Percentiles rank a stretch among this genome's conserved stretches.
Conservation (phyloP, 2,329 filamentous ascomycete genomes). For the Trichoderma pleuroti region DNA sequence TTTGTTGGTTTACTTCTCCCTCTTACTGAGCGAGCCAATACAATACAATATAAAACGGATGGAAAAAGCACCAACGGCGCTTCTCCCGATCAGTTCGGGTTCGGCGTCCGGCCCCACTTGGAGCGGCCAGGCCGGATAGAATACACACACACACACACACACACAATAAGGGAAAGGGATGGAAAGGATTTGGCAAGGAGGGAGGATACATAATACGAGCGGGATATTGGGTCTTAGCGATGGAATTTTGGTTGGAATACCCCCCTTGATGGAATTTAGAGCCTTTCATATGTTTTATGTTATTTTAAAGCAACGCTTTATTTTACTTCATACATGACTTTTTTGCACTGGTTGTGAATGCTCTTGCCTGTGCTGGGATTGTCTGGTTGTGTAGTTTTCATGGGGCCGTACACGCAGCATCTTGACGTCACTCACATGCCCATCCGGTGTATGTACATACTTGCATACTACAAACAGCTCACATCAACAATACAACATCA, state of each 20-base stretch:
- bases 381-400: not conserved
- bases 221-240: not conserved
- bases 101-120: slow-evolving; percentile 11
- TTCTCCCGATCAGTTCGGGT: not conserved
- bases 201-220: not conserved
- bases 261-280: not conserved
- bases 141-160: not conserved
- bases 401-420: not conserved
- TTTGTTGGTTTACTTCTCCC: not conserved
- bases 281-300: not conserved
- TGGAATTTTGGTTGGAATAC: not conserved
- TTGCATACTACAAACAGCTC: not conserved
- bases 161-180: not conserved
- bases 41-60: not conserved
- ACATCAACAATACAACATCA: not conserved
- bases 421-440: not conserved
- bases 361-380: not conserved
- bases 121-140: not conserved
- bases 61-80: not conserved
- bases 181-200: not conserved
- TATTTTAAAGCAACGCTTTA: not conserved
- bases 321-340: not conserved
- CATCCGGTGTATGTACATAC: not conserved
- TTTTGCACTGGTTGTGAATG: not conserved
- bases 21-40: not conserved